Conservation (phyloP, 371 early-diverging fungal genomes). For the Phascolomyces articulosus region DNA sequence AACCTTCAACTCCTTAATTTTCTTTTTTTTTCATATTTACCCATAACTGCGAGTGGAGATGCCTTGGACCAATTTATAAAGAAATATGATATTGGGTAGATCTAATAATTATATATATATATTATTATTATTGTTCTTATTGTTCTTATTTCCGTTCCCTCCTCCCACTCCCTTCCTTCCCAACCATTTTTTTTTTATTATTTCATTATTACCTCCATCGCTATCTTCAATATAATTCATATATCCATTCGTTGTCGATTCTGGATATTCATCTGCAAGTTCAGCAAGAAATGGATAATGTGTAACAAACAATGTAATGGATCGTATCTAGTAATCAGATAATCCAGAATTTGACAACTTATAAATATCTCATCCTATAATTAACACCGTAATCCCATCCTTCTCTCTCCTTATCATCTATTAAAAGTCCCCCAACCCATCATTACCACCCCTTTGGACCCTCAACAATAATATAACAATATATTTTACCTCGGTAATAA, state of each 20-base stretch:
- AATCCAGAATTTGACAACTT: no score
- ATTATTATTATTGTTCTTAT: no score
- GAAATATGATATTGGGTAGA: constrained; percentile 69
- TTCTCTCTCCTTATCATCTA: no score
- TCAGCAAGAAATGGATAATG: constrained; percentile 72
- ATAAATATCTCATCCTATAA: no score
- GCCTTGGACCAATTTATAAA: constrained; percentile 86
- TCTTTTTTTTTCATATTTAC: constrained; percentile 36
- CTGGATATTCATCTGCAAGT: constrained; percentile 46
- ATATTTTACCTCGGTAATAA: constrained; percentile 74
- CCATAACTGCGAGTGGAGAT: constrained; percentile 78
- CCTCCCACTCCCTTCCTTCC: no score
- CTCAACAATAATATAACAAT: no score
- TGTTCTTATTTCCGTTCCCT: no score
- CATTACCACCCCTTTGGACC: no score
- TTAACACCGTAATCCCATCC: no score
- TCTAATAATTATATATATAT: not conserved
- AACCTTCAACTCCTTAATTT: not conserved
- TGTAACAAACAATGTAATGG: constrained; percentile 70
- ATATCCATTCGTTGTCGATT: constrained; percentile 55
- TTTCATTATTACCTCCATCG: constrained; percentile 20
- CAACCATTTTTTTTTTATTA: no score
- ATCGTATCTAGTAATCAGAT: constrained; percentile 24
- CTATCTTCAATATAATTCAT: constrained; percentile 74
- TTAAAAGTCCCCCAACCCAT: no score